Evolutionary conservation across 495 filamentous ascomycete genomes (phyloP).

Genomic region (Talaromyces adpressus): DNA sequence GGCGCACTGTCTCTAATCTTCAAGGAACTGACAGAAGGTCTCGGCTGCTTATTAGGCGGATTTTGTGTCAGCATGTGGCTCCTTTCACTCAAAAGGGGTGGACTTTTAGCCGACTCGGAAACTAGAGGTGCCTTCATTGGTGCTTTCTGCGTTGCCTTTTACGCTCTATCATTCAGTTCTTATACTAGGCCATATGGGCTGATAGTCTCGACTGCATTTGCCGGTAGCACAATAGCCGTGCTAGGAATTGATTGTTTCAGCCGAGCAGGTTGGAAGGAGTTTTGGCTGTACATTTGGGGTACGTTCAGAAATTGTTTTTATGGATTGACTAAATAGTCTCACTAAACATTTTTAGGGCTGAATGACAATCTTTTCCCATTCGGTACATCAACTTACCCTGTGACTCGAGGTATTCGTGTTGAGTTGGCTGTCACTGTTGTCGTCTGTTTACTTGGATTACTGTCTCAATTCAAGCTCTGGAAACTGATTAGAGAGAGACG

Average conservation of each 20-base stretch:
- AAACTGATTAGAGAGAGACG: constrained; percentile 72
- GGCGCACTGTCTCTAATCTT: constrained; percentile 74
- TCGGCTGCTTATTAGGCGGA: constrained; percentile 82
- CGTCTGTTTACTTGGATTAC: constrained; percentile 63
- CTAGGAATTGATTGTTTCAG: constrained; percentile 91
- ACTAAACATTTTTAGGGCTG: constrained; percentile 39
- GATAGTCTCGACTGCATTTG: constrained; percentile 69
- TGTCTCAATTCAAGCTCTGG: constrained; percentile 85
- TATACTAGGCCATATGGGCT: constrained; percentile 72
- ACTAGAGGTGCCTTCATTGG: constrained; percentile 71
- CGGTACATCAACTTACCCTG: constrained; percentile 66
- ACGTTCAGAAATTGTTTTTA: constrained; percentile 18
- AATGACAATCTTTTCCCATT: constrained; percentile 77
- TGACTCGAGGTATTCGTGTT: constrained; percentile 79
- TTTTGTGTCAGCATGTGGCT: constrained; percentile 92
- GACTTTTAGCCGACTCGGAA: constrained; percentile 53
- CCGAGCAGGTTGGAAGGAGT: constrained; percentile 83
- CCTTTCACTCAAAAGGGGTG: constrained; percentile 68
- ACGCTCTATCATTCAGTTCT: constrained; percentile 69
- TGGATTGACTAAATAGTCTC: constrained; percentile 6
- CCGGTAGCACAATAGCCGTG: constrained; percentile 69
- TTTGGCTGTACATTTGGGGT: constrained; percentile 94
- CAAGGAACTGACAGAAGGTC: constrained; percentile 75
- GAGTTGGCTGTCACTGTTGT: constrained; percentile 76
- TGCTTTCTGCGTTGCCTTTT: constrained; percentile 57